phyloP scores from a whole-genome alignment of 108 stramenopile genomes.

The Nitzschia sp. region DNA sequence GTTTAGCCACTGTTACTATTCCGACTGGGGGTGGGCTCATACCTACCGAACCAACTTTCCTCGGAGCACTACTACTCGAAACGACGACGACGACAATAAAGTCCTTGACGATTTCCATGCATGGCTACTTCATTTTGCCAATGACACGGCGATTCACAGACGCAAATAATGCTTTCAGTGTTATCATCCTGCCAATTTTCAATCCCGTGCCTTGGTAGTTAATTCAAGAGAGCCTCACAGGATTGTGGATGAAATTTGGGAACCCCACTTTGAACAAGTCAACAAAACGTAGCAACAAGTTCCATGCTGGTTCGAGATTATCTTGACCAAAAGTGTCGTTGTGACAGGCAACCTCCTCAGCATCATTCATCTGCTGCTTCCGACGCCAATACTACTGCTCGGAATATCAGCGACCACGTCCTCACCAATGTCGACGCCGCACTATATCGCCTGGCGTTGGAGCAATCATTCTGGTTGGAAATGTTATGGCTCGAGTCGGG shows the following conservation, averaged over 20 bases:
- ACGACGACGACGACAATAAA: too few relatives aligned
- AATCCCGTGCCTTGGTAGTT: constrained; percentile 7
- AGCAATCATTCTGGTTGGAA: background rate
- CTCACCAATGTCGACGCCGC: background rate
- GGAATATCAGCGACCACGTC: too few relatives aligned
- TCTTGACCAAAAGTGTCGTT: background rate
- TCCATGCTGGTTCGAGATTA: background rate
- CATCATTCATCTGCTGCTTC: too few relatives aligned
- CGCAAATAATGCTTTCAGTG: background rate
- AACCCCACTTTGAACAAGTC: background rate
- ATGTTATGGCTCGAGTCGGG: background rate
- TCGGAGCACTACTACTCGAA: background rate
- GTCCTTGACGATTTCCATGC: background rate
- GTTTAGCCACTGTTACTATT: constrained; percentile 2
- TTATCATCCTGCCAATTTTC: constrained; percentile 6
- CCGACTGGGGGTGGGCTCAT: background rate
- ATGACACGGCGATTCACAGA: background rate
- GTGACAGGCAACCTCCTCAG: too few relatives aligned
- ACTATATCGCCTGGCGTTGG: background rate
- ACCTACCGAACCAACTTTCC: background rate
- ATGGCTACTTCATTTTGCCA: background rate
- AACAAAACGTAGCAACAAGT: background rate
- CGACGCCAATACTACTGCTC: too few relatives aligned
- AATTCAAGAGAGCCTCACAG: too few relatives aligned
- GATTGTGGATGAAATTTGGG: too few relatives aligned